Conservation (phyloP, 192 early-diverging fungal species). For the Radiomyces spectabilis region DNA sequence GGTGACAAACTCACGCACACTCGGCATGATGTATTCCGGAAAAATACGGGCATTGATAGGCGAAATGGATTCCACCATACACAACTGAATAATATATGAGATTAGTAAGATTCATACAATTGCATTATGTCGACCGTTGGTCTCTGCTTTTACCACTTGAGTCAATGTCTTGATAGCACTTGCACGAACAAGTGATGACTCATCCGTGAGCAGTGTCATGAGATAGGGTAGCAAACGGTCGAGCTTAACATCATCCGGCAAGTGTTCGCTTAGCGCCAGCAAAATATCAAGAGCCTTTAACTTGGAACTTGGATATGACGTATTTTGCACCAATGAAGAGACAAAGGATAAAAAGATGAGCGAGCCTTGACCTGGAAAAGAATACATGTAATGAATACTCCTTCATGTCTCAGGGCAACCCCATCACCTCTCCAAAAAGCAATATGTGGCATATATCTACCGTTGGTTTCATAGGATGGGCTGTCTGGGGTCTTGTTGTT, state of each 20-base stretch:
- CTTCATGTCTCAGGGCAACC: too few relatives aligned
- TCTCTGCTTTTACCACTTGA: conserved; percentile 51
- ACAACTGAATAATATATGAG: conserved; percentile 53
- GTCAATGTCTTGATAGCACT: conserved; percentile 59
- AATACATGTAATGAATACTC: too few relatives aligned
- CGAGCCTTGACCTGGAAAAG: conserved; percentile 62
- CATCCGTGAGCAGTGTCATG: conserved; percentile 56
- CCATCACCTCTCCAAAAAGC: too few relatives aligned
- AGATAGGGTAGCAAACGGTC: conserved; percentile 77
- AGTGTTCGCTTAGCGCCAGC: conserved; percentile 53
- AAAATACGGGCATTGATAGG: conserved; percentile 82
- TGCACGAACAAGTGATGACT: conserved; percentile 52
- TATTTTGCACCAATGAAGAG: conserved; percentile 64
- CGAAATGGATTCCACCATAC: conserved; percentile 68
- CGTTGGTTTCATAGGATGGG: too few relatives aligned
- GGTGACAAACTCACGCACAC: conserved; percentile 55
- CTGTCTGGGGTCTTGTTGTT: too few relatives aligned
- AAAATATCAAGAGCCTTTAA: conserved; percentile 69
- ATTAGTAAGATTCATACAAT: not conserved
- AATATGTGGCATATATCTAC: too few relatives aligned
- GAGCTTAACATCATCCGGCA: conserved; percentile 64
- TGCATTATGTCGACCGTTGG: too few relatives aligned
- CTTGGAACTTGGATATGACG: conserved; percentile 60
- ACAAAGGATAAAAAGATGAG: conserved; percentile 61
- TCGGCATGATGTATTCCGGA: conserved; percentile 83